phyloP scores from a whole-genome alignment of 805 yeast species.

The Wickerhamomyces chaumierensis region DNA sequence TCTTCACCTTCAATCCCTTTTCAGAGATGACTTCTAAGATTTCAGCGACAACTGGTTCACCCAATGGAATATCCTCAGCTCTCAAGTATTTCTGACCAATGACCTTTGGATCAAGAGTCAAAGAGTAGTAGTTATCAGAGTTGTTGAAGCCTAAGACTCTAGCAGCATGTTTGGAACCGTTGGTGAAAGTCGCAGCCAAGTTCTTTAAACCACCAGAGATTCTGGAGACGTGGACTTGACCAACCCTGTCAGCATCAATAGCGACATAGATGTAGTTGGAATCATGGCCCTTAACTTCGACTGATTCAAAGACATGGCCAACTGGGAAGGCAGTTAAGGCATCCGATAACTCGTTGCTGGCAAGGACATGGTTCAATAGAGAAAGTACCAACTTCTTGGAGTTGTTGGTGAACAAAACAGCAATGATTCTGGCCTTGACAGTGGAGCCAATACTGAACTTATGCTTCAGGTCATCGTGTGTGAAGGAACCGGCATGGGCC shows the following conservation, averaged over 20 bases:
- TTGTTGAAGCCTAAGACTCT: constrained; percentile 64
- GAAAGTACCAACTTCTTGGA: constrained; percentile 56
- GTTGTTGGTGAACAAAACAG: constrained; percentile 39
- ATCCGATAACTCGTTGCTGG: constrained; percentile 7
- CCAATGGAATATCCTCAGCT: constrained; percentile 64
- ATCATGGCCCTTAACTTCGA: constrained; percentile 51
- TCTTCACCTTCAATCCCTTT: constrained; percentile 55
- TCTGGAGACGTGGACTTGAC: constrained; percentile 73
- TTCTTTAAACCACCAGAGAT: constrained; percentile 35
- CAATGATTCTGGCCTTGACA: constrained; percentile 61
- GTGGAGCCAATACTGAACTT: constrained; percentile 58
- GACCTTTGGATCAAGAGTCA: constrained; percentile 59
- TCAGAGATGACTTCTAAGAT: constrained; percentile 39
- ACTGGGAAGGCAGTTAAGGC: constrained; percentile 56
- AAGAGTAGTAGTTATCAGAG: constrained; percentile 53
- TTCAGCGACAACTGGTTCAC: constrained; percentile 50
- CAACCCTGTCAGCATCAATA: constrained; percentile 44
- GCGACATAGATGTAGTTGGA: constrained; percentile 43
- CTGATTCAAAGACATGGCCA: constrained; percentile 55
- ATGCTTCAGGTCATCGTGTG: constrained; percentile 39
- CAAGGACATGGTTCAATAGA: constrained; percentile 40
- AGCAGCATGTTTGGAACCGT: constrained; percentile 62
- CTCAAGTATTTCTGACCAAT: constrained; percentile 58
- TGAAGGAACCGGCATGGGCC: constrained; percentile 46
- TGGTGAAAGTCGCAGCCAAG: constrained; percentile 34